Percentiles rank a stretch among this genome's conserved stretches.
These are phyloP conservation scores for Lumnitzera racemosa DNA, from an alignment of 345 rosid genomes.

Conservation along the genomic window DNA sequence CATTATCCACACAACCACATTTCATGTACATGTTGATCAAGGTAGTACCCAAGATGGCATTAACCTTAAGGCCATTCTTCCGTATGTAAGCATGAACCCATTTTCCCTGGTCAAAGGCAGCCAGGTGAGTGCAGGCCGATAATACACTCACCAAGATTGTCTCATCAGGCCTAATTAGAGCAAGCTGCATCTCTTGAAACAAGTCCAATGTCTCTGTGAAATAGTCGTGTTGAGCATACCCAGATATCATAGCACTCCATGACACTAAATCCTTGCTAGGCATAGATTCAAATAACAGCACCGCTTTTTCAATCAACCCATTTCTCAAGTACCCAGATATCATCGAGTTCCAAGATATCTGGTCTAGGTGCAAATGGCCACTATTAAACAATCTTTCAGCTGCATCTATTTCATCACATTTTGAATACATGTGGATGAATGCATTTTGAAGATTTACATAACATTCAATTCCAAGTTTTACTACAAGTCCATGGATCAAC, in stretches of 20 bases:
- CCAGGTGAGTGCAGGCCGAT: conserved; percentile 42
- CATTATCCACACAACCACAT: conserved; percentile 35
- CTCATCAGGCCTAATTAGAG: conserved; percentile 30
- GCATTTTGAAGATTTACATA: conserved; percentile 44
- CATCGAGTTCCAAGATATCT: conserved; percentile 47
- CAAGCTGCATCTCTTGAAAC: conserved; percentile 31
- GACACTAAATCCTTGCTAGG: conserved; percentile 32
- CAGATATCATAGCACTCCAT: conserved; percentile 4
- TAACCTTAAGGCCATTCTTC: conserved; percentile 27
- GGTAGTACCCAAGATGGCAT: conserved; percentile 39
- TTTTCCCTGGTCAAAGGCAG: conserved; percentile 36
- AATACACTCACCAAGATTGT: conserved; percentile 29
- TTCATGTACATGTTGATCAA: conserved; percentile 45
- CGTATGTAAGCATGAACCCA: conserved; percentile 37
- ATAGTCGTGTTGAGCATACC: conserved; percentile 26
- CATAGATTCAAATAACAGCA: conserved; percentile 32
- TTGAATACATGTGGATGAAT: conserved; percentile 35
- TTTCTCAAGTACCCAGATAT: conserved; percentile 35
- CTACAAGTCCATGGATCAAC: conserved; percentile 24
- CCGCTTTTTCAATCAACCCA: conserved; percentile 32
- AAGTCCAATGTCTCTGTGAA: conserved; percentile 29
- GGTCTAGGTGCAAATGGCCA: conserved; percentile 19
- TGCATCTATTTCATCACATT: conserved; percentile 20
- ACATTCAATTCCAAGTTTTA: conserved; percentile 28
- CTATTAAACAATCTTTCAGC: conserved; percentile 27